A percentile compares a stretch with the other conserved stretches of the same genome.
These are phyloP conservation scores for Bertia moriformis DNA, from an alignment of 2,329 filamentous ascomycete genomes.

Conservation along the genomic window DNA sequence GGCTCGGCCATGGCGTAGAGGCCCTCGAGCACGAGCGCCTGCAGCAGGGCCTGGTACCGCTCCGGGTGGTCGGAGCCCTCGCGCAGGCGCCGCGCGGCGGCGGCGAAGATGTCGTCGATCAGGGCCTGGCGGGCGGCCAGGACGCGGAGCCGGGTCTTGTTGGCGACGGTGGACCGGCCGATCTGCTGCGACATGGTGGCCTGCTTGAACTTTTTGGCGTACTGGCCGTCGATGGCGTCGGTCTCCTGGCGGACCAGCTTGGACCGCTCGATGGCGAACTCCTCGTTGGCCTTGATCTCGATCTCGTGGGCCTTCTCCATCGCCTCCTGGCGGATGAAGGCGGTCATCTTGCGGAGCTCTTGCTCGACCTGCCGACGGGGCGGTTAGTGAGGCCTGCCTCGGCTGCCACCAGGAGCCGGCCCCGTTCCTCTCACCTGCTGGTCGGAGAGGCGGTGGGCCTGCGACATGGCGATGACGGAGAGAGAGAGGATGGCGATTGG, in stretches of 20 bases:
- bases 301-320: conserved; percentile 95
- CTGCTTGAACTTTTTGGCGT: conserved; percentile 99
- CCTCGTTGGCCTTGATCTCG: conserved; percentile 94
- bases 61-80: conserved; percentile 51
- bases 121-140: conserved; percentile 78
- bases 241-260: conserved; percentile 96
- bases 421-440: not conserved
- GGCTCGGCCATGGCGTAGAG: conserved; percentile 76
- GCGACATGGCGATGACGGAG: not conserved
- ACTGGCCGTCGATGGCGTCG: conserved; percentile 75
- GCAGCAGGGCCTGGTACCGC: conserved; percentile 65
- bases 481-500: too few species aligned
- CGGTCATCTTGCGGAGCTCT: conserved; percentile 99
- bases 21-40: conserved; percentile 75
- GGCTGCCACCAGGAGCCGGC: too few species aligned
- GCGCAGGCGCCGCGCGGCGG: conserved; percentile 58
- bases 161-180: conserved; percentile 85
- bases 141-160: conserved; percentile 85
- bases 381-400: too few species aligned
- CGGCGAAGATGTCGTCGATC: conserved; percentile 77
- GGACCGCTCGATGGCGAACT: conserved; percentile 97
- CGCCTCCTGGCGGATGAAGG: conserved; percentile 98
- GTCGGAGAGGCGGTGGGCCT: not conserved
- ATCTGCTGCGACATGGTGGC: conserved; percentile 98
- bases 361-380: conserved; percentile 97